Conservation (phyloP, 2,329 filamentous ascomycete species). For the Raffaelea arxii region DNA sequence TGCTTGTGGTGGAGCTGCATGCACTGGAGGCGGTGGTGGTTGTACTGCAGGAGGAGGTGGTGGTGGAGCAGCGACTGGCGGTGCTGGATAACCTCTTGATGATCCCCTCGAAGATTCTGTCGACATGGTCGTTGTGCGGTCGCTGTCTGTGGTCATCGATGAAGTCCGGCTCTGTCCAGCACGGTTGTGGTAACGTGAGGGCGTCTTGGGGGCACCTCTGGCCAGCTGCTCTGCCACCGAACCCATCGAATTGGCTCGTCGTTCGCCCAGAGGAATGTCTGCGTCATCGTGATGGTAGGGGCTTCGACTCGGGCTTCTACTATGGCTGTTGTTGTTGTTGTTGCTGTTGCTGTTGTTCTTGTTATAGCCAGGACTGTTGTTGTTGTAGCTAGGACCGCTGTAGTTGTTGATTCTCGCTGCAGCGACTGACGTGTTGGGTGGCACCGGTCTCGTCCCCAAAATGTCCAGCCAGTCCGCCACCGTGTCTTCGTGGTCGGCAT, state of each 20-base stretch:
- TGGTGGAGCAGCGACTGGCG: too few relatives aligned
- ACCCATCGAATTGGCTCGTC: too few relatives aligned
- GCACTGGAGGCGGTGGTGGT: too few relatives aligned
- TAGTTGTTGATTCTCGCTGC: too few relatives aligned
- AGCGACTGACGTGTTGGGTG: slow-evolving; percentile 10
- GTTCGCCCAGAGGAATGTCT: slow-evolving; percentile 29
- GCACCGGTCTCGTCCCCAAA: slow-evolving; percentile 45
- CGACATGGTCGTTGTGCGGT: not conserved
- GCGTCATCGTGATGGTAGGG: slow-evolving; percentile 11
- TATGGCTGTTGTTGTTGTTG: too few relatives aligned
- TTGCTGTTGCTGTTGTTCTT: slow-evolving; percentile 1
- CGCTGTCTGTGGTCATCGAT: slow-evolving; percentile 13
- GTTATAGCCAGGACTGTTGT: slow-evolving; percentile 1
- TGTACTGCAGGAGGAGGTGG: too few relatives aligned
- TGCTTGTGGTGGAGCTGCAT: not conserved
- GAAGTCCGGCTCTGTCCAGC: slow-evolving; percentile 1
- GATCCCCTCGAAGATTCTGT: not conserved
- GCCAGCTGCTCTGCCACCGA: too few relatives aligned
- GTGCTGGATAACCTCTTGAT: not conserved
- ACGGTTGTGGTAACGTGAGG: slow-evolving; percentile 25
- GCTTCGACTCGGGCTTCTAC: too few relatives aligned
- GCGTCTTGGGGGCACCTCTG: slow-evolving; percentile 17
- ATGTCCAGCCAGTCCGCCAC: slow-evolving; percentile 82
- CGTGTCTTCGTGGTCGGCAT: slow-evolving; percentile 65
- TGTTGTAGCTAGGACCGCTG: slow-evolving; percentile 15